These are phyloP conservation scores for Sechiopsis laciniata DNA, from an alignment of 306 rosid species.

Conservation along the genomic window DNA sequence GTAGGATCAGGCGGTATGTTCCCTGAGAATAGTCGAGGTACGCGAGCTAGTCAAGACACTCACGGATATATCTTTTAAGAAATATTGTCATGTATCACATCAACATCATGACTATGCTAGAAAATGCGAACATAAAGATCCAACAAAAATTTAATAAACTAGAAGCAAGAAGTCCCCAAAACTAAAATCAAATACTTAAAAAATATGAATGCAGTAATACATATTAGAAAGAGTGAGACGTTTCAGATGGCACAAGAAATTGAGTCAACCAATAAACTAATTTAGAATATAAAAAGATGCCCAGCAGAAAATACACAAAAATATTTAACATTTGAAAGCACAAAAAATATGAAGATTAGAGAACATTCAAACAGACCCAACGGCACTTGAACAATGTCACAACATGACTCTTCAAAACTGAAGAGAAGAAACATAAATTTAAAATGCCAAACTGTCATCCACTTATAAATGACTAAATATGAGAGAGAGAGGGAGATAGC, in stretches of 20 bases:
- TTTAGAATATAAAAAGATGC: neutral
- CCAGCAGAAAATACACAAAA: neutral
- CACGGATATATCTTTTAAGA: neutral
- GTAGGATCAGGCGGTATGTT: no score
- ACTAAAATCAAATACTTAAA: neutral
- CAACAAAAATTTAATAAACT: neutral
- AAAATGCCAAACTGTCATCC: neutral
- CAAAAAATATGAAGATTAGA: neutral
- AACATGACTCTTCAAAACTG: neutral
- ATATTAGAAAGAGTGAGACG: neutral
- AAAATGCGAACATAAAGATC: neutral
- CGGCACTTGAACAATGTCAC: neutral
- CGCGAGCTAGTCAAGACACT: no score
- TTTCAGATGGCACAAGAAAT: constrained; percentile 3
- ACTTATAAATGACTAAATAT: constrained; percentile 20
- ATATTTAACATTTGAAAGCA: neutral
- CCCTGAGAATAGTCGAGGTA: no score
- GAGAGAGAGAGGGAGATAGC: constrained; percentile 25
- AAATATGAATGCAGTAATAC: neutral
- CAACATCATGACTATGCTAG: neutral
- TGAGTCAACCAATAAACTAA: neutral
- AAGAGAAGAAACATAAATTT: no score
- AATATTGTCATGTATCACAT: neutral
- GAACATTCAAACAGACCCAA: neutral
- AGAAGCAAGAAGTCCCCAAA: neutral